Evolutionary conservation across 1,139 yeast genomes (phyloP), one percentile per base, ranked within the genome.

Genomic region (Yamadazyma songkhlaensis): DNA sequence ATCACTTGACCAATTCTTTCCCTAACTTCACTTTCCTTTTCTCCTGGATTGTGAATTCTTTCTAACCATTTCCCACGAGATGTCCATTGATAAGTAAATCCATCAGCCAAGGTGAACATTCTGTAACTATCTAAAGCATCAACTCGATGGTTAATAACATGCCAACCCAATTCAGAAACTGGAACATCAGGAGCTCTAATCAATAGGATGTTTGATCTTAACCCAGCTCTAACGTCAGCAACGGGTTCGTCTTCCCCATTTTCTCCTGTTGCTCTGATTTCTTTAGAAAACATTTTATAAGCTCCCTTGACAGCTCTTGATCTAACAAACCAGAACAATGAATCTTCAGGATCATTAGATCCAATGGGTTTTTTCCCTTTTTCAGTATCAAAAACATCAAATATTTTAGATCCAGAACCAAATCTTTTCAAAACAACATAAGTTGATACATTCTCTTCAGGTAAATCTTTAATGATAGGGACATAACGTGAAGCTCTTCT

Each of bases 241-340:
- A 77, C 72, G 0, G 83, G 82, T 45, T 73, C 74, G 41, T 74
- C 79, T 47, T 67, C 71, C 3, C 75, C 79, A 17, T 65, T 50
- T 27, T 62, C 60, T 3, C 75, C 76, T 0, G 76, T 69, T 2
- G 58, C 61, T 30, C 52, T 42, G 26, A 67, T 58, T 11, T 53
- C 60, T 4, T 66, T 56, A 5, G 75, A 68, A 47, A 64, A 78
- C 77, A 79, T 70, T 50, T 70, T 77, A 56, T 78, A 78, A 2
- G 81, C 81, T 32, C 84, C 83, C 54, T 78, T 78, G 32, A 79
- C 83, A 4, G 83, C 82, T 44, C 84, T 63, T 8, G 83, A 77
- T 44, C 84, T 65, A 11, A 66, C 65, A 59, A 77, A 74, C 69
- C 77, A 72, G 48, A 72, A 77, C 10, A 77, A 49, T 23, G 72